Percentiles rank a stretch among this genome's conserved stretches.
Evolutionary conservation across 768 basidiomycete genomes (phyloP).

Genomic region (Pleurotus djamor): DNA sequence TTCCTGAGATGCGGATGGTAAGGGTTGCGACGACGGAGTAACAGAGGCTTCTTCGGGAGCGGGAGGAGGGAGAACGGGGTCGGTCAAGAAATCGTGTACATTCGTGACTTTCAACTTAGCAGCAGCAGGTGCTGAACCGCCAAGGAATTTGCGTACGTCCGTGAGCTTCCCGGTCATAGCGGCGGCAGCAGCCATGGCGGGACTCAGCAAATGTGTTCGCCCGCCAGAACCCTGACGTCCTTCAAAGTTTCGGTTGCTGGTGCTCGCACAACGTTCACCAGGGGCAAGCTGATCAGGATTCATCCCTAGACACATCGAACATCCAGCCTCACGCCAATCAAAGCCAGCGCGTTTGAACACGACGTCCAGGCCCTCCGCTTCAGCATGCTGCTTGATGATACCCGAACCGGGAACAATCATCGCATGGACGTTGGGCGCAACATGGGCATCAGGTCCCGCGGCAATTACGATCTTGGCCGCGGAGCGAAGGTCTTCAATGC

Average conservation of each 20-base stretch:
- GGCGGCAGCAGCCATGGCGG: conserved; percentile 92
- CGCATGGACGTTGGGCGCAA: conserved; percentile 72
- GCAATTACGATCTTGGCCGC: conserved; percentile 78
- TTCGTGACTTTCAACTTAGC: conserved; percentile 68
- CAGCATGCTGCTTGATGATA: conserved; percentile 86
- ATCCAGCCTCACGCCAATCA: conserved; percentile 94
- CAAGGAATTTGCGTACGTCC: conserved; percentile 78
- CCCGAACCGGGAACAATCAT: conserved; percentile 95
- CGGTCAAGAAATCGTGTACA: conserved; percentile 76
- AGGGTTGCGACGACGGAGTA: conserved; percentile 26
- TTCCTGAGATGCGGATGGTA: conserved; percentile 33
- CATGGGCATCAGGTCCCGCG: conserved; percentile 70
- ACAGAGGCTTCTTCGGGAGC: conserved; percentile 35
- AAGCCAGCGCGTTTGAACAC: conserved; percentile 91
- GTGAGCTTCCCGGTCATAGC: conserved; percentile 83
- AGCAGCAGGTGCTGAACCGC: conserved; percentile 38
- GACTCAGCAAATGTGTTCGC: conserved; percentile 84
- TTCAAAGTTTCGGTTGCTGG: conserved; percentile 93
- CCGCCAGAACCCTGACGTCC: conserved; percentile 88
- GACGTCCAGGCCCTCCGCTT: conserved; percentile 83
- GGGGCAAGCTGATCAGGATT: conserved; percentile 89
- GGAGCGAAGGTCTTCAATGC: conserved; percentile 89
- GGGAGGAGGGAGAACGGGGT: conserved; percentile 57
- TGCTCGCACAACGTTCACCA: conserved; percentile 85
- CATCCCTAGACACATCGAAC: conserved; percentile 97